These are phyloP conservation scores for Stemphylium beticola DNA, from an alignment of 2,329 filamentous ascomycete species.

Conservation along the genomic window DNA sequence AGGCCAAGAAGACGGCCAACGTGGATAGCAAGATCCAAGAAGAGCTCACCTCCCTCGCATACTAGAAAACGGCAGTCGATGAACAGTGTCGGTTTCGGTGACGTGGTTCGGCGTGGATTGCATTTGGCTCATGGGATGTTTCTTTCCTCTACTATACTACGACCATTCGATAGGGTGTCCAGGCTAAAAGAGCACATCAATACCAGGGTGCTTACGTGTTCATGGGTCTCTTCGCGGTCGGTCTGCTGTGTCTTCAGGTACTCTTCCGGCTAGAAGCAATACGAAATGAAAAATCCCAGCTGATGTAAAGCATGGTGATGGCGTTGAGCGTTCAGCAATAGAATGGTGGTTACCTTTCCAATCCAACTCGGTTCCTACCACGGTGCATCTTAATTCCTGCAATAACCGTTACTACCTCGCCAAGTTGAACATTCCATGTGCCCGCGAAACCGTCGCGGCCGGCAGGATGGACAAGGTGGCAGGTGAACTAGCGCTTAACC, in stretches of 20 bases:
- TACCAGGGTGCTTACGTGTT: conserved; percentile 46
- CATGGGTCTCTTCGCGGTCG: conserved; percentile 49
- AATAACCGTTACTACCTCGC: background rate
- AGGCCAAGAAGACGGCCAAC: conserved; percentile 90
- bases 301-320: conserved; percentile 44
- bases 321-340: conserved; percentile 34
- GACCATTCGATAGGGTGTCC: conserved; percentile 46
- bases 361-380: conserved; percentile 28
- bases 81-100: conserved; percentile 37
- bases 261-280: conserved; percentile 49
- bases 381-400: background rate
- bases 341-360: conserved; percentile 22
- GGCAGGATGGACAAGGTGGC: conserved; percentile 14
- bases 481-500: conserved; percentile 31
- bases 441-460: conserved; percentile 1
- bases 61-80: conserved; percentile 66
- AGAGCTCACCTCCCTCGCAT: conserved; percentile 88
- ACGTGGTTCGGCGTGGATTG: conserved; percentile 46
- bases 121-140: conserved; percentile 49
- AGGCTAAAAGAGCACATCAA: conserved; percentile 49
- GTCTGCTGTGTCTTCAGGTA: conserved; percentile 45
- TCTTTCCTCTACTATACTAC: conserved; percentile 48
- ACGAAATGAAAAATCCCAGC: conserved; percentile 48
- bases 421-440: background rate
- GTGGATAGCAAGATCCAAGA: conserved; percentile 85